Evolutionary conservation across 805 yeast species (phyloP), one percentile per base, ranked within the genome.

Genomic region (Starmera dryadoides): DNA sequence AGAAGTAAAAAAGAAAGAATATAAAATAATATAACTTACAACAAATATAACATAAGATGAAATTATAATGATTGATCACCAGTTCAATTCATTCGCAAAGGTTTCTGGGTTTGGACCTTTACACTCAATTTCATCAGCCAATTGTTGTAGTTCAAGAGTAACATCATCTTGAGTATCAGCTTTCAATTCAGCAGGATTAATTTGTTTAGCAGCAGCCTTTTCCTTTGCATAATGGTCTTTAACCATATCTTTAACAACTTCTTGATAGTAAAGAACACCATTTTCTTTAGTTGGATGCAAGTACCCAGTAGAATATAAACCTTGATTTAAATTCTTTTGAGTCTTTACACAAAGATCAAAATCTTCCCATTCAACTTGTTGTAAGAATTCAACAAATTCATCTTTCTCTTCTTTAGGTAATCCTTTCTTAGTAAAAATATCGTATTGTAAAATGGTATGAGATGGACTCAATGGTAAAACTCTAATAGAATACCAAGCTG

Each of bases 401-500:
- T 74, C 73, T 63, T 73, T 75, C 38, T 71, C 66, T 1, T 61
- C 69, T 19, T 72, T 71, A 20, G 64, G 65, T 36, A 74, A 53
- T 10, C 82, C 83, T 55, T 75, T 76, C 61, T 77, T 76, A 41
- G 80, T 71, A 59, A 69, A 77, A 41, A 77, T 72, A 52, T 77
- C 82, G 49, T 77, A 77, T 50, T 75, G 81, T 50, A 77, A 63
- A 29, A 77, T 61, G 10, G 83, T 77, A 52, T 68, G 75, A 26
- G 66, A 64, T 17, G 81, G 74, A 28, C 69, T 52, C 16, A 73
- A 56, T 25, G 83, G 83, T 42, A 76, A 60, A 4, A 77, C 81
- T 49, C 81, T 63, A 46, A 77, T 76, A 8, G 79, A 69, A 56
- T 77, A 77, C 78, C 80, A 77, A 9, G 81, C 81, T 48, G 82